Conservation (phyloP, 257 asterid genomes). For the Capsicum baccatum region DNA sequence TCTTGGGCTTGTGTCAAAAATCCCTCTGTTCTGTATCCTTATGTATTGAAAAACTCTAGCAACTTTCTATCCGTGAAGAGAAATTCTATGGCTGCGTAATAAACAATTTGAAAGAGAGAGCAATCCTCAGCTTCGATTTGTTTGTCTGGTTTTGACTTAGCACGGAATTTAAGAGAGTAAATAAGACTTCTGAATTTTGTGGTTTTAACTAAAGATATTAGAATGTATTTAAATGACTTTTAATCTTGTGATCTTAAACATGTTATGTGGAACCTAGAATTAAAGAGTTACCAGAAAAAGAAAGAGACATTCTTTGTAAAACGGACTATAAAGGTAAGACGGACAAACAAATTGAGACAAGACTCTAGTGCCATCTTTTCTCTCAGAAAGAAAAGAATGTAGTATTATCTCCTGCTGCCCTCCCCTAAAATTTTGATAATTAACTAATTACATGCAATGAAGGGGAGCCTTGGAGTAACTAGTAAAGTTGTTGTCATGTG, state of each 20-base stretch:
- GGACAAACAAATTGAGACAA: not conserved
- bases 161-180: too few relatives aligned
- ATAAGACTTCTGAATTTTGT: not conserved
- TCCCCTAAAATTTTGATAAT: not conserved
- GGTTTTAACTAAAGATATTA: too few relatives aligned
- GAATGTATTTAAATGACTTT: not conserved
- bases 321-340: not conserved
- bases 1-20: not conserved
- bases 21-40: not conserved
- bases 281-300: not conserved
- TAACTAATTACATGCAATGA: not conserved
- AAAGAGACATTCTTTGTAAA: not conserved
- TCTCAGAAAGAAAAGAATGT: not conserved
- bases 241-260: not conserved
- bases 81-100: not conserved
- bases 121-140: too few relatives aligned
- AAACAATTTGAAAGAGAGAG: too few relatives aligned
- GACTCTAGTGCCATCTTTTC: not conserved
- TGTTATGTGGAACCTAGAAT: not conserved
- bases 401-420: not conserved
- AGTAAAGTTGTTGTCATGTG: too few relatives aligned
- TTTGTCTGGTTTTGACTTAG: not conserved
- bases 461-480: too few relatives aligned
- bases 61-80: not conserved
- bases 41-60: not conserved